Base-by-base conservation (phyloP, 1,139 yeast species). In the Saccharomyces hybrid region DNA sequence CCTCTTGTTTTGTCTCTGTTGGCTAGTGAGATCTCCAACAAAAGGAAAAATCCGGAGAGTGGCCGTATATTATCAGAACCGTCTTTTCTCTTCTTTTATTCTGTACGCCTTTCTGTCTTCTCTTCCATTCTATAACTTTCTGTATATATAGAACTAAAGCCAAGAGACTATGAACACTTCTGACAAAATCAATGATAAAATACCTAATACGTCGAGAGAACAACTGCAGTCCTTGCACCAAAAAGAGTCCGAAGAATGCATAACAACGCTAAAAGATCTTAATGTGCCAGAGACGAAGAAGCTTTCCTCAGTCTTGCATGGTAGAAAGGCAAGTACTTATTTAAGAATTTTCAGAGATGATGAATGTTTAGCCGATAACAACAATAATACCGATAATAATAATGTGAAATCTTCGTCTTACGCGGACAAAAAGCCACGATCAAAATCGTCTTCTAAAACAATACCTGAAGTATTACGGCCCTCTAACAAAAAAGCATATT, bases 301-400 rank as follows among this genome's bases (percentile, higher is more conserved):
- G 28, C 31, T 54, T 42, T 50, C 57, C 13, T 54, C 63, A 1
- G 60, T 64, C n/a, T 48, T 66, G 23, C 66, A 64, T 57, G 71
- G 72, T 13, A 61, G 73, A 53, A 69, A 70, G 51, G 72, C 72
- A 4, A 68, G 71, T 52, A 67, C 69, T 2, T 69, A 64, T 56
- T 50, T 69, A 49, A 60, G 72, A 44, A 68, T 69, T 38, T 69
- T 68, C 53, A 62, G 66, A 54, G 70, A 66, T 53, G 64, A 64
- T 34, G 65, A 61, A 26, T 57, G 52, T 30, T 48, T 52, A 27
- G 32, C 50, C 52, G 30, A 56, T 42, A 48, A 25, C 31, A 53
- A 25, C 31, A 47, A 47, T 9, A 46, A 13, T 42, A 25, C 42
- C 32, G 30, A 31, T 31, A 31, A 31, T 31, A 31, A 31, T 31